Evolutionary conservation across 2,329 filamentous ascomycete species (phyloP).

Genomic region (Diaporthe citri): DNA sequence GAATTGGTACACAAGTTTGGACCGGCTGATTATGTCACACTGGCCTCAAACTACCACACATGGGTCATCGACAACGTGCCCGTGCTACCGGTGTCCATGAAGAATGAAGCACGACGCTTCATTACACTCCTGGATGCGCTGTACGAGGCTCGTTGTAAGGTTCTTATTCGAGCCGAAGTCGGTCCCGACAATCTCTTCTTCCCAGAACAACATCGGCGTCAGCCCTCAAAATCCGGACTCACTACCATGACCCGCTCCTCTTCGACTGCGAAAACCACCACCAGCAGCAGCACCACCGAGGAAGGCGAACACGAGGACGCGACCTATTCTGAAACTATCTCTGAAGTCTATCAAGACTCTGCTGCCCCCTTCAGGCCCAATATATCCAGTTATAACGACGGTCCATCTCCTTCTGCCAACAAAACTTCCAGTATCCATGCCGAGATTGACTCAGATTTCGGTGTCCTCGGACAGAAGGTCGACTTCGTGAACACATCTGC

Average conservation of each 20-base stretch:
- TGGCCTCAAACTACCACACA: constrained; percentile 84
- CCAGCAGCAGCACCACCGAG: constrained; percentile 49
- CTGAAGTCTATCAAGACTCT: constrained; percentile 83
- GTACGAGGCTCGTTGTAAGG: constrained; percentile 85
- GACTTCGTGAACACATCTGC: constrained; percentile 76
- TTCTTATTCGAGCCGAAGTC: constrained; percentile 75
- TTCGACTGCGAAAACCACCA: constrained; percentile 59
- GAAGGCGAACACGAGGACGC: constrained; percentile 57
- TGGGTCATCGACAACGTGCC: constrained; percentile 80
- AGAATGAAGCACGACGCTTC: constrained; percentile 84
- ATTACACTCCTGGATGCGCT: constrained; percentile 85
- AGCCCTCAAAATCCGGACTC: not conserved
- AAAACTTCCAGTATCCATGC: constrained; percentile 63
- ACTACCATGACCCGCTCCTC: constrained; percentile 42
- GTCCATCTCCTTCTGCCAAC: constrained; percentile 41
- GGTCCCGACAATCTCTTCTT: constrained; percentile 84
- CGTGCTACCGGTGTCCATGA: constrained; percentile 74
- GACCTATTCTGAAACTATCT: constrained; percentile 74
- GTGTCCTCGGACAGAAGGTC: constrained; percentile 53
- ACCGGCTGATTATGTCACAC: constrained; percentile 85
- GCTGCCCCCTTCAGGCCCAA: constrained; percentile 85
- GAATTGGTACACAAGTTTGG: constrained; percentile 78
- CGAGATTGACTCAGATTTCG: constrained; percentile 70
- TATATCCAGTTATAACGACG: constrained; percentile 71
- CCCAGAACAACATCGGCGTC: constrained; percentile 63